These are phyloP conservation scores for Leucocoprinus leucothites DNA, from an alignment of 768 basidiomycete species.

Conservation along the genomic window DNA sequence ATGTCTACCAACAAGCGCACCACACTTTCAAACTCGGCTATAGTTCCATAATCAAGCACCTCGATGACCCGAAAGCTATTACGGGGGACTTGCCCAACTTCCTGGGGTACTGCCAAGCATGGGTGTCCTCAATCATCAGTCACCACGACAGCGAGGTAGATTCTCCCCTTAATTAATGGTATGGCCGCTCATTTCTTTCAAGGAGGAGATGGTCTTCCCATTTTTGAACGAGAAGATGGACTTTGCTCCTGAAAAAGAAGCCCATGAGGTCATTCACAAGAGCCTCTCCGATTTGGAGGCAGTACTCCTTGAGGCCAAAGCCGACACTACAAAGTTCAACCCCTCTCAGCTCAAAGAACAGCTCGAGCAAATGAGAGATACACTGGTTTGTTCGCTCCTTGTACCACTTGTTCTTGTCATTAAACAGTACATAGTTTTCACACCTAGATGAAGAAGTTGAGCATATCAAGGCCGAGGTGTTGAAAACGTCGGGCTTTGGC, in stretches of 20 bases:
- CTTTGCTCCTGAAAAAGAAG: slow-evolving; percentile 2
- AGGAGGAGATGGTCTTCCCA: slow-evolving; percentile 4
- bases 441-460: slow-evolving; percentile 9
- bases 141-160: slow-evolving; percentile 7
- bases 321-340: slow-evolving; percentile 1
- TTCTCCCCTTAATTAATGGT: not conserved
- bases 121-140: not conserved
- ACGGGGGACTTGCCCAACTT: slow-evolving; percentile 1
- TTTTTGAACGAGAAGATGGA: slow-evolving; percentile 10
- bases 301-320: not conserved
- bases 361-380: not conserved
- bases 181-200: not conserved
- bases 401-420: not conserved
- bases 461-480: not conserved
- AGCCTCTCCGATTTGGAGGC: not conserved
- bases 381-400: not conserved
- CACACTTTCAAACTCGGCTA: slow-evolving; percentile 8
- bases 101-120: slow-evolving; percentile 6
- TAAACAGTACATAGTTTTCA: not conserved
- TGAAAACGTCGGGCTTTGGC: slow-evolving; percentile 1
- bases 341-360: not conserved
- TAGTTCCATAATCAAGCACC: not conserved
- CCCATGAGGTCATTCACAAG: not conserved
- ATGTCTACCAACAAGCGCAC: not conserved
- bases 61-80: not conserved